Conservation (phyloP, 495 filamentous ascomycete genomes). For the Neurospora terricola region DNA sequence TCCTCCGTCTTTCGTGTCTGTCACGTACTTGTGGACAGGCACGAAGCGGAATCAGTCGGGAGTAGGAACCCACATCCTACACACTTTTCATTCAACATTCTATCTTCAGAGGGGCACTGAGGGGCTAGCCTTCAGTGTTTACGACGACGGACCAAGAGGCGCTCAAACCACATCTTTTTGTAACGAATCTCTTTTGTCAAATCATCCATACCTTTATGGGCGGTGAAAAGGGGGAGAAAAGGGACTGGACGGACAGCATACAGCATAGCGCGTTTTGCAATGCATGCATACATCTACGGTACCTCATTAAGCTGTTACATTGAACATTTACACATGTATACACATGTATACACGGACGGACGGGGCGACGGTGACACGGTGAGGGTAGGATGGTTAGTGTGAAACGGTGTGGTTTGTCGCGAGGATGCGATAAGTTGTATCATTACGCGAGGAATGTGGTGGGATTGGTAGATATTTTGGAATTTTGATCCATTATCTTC, state of each 20-base stretch:
- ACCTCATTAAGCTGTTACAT: neutral
- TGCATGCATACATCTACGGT: neutral
- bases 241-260: neutral
- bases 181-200: neutral
- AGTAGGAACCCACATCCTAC: neutral
- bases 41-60: neutral
- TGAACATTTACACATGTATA: neutral
- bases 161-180: neutral
- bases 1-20: neutral
- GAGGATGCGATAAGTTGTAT: neutral
- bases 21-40: too few relatives aligned
- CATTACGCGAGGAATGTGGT: neutral
- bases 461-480: neutral
- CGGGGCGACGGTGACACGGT: neutral
- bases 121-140: neutral
- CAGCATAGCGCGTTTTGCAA: neutral
- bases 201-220: neutral
- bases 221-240: neutral
- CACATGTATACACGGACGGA: neutral
- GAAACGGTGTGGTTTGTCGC: neutral
- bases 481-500: neutral
- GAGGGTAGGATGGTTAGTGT: neutral
- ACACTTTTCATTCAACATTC: neutral
- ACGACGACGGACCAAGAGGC: neutral
- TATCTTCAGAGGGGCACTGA: neutral